Base-by-base conservation (phyloP, 345 rosid species). In the Leavenworthia alabamica region DNA sequence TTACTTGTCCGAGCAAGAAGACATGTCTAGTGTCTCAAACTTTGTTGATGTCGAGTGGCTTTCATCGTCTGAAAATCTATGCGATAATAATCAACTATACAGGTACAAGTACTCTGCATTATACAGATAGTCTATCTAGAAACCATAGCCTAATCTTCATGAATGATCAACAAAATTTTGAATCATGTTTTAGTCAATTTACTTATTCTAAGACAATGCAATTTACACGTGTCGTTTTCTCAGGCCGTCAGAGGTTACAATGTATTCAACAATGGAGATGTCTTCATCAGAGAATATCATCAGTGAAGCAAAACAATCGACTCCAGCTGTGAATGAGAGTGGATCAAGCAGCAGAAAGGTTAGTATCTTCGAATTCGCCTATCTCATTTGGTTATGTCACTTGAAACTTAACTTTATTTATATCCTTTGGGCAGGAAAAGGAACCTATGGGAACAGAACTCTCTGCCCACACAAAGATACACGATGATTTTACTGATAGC, bases 41-140 rank as follows among this genome's bases (percentile, higher is more conserved):
- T 91, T 91, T 75, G 75, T 91, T 68, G 96, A 86, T 72, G 58
- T 88, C 15, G 98, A 88, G 70, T 81, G 90, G 90, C 81, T 91
- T 31, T 91, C 92, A 35, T 91, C 96, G 27, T 83, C 92, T 17
- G 96, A 86, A 50, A 88, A 83, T 64, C 80, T 84, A 42, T 86
- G 85, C 5, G 90, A 83, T 43, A 95, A 84, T 17, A 87, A n/a
- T n/a, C n/a, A n/a, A n/a, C n/a, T n/a, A n/a, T n/a, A n/a, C n/a
- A n/a, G n/a, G n/a, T n/a, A n/a, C n/a, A n/a, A n/a, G n/a, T n/a
- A n/a, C n/a, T n/a, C 81, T 72, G 76, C 70, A 73, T 80, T 62
- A 70, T 92, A 88, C 73, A 88, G 98, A 96, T 90, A 85, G 36
- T 12, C 29, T 11, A 22, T 12, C 15, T 46, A 22, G 29, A n/a